Evolutionary conservation across 2,329 filamentous ascomycete species (phyloP).

Genomic region (Lachnum nothofagi): DNA sequence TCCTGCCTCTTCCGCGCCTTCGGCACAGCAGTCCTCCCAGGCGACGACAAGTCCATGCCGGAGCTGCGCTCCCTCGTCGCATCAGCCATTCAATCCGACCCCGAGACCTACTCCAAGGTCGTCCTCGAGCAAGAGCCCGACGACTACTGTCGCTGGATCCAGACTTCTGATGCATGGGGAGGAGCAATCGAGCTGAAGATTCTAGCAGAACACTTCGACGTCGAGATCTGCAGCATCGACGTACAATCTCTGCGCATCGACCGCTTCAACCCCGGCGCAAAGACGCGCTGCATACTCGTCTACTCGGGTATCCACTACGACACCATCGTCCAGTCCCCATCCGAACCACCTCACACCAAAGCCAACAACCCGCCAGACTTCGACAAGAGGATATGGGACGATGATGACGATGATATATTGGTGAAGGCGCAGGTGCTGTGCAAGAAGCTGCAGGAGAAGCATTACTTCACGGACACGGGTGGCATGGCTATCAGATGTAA

Average conservation of each 20-base stretch:
- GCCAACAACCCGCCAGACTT: slow-evolving; percentile 62
- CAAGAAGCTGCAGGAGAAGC: slow-evolving; percentile 58
- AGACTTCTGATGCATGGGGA: slow-evolving; percentile 77
- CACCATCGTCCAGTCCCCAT: slow-evolving; percentile 70
- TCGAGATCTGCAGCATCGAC: slow-evolving; percentile 82
- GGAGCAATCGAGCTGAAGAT: slow-evolving; percentile 87
- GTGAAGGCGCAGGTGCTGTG: slow-evolving; percentile 62
- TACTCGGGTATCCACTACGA: slow-evolving; percentile 96
- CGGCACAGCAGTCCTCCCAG: slow-evolving; percentile 65
- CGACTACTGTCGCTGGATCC: slow-evolving; percentile 78
- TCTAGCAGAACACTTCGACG: slow-evolving; percentile 74
- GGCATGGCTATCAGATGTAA: slow-evolving; percentile 77
- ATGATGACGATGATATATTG: slow-evolving; percentile 61
- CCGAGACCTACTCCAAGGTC: slow-evolving; percentile 67
- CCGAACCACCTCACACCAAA: slow-evolving; percentile 49
- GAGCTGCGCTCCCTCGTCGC: slow-evolving; percentile 75
- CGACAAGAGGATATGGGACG: slow-evolving; percentile 60
- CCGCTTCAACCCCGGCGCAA: slow-evolving; percentile 68
- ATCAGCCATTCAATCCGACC: slow-evolving; percentile 68
- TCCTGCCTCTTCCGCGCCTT: slow-evolving; percentile 90
- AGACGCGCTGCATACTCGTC: slow-evolving; percentile 69
- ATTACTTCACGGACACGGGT: slow-evolving; percentile 87
- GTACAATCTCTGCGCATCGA: slow-evolving; percentile 65
- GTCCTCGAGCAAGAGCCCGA: slow-evolving; percentile 67
- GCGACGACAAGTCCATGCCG: slow-evolving; percentile 60